phyloP scores from a whole-genome alignment of 192 early-diverging fungal genomes.

The Coemansia brasiliensis region DNA sequence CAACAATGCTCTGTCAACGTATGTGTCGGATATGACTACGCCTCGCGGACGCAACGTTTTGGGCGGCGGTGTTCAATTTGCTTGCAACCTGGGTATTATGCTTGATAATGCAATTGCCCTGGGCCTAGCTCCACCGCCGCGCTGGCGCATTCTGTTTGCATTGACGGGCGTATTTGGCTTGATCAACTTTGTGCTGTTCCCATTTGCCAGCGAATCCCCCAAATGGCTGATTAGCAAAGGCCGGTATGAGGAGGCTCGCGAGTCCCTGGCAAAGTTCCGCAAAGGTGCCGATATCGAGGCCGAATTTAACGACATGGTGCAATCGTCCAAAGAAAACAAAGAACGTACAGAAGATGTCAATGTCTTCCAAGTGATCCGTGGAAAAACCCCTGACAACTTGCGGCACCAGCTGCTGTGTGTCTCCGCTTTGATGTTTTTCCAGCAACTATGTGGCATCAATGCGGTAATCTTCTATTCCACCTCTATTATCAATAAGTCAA shows the following conservation, averaged over 20 bases:
- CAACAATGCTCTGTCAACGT: conserved; percentile 63
- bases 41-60: conserved; percentile 66
- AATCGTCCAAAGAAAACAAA: conserved; percentile 41
- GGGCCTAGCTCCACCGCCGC: conserved; percentile 58
- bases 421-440: conserved; percentile 67
- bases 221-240: conserved; percentile 68
- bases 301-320: conserved; percentile 67
- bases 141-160: conserved; percentile 73
- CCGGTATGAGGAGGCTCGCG: conserved; percentile 60
- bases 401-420: conserved; percentile 64
- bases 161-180: conserved; percentile 64
- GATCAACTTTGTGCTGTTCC: conserved; percentile 60
- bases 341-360: conserved; percentile 47
- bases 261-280: conserved; percentile 59
- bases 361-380: conserved; percentile 58
- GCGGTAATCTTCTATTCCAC: conserved; percentile 87
- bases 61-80: conserved; percentile 74
- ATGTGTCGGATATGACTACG: conserved; percentile 80
- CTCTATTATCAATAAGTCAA: conserved; percentile 69
- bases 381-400: conserved; percentile 57
- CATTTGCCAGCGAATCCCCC: conserved; percentile 77
- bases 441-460: conserved; percentile 86
- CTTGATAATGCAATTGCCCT: conserved; percentile 66
- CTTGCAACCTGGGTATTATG: conserved; percentile 79
- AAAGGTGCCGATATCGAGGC: conserved; percentile 57